These are phyloP conservation scores for Xanthoparmelia taractica DNA, from an alignment of 495 filamentous ascomycete genomes.

Conservation along the genomic window DNA sequence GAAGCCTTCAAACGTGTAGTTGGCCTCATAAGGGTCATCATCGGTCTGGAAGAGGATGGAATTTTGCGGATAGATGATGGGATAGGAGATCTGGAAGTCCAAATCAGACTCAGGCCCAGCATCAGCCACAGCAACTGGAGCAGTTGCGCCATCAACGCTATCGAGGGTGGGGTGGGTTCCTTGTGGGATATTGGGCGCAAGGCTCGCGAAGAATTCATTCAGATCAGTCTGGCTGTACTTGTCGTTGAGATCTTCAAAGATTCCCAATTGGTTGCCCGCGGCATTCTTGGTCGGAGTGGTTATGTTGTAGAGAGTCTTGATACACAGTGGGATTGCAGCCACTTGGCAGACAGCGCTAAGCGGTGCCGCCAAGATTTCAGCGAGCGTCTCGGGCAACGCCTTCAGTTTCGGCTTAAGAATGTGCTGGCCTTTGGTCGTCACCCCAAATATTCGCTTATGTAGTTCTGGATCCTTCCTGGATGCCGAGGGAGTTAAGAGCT, in stretches of 20 bases:
- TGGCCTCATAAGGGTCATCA: constrained; percentile 42
- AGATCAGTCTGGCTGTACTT: constrained; percentile 48
- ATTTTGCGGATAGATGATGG: constrained; percentile 52
- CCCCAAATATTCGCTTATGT: constrained; percentile 21
- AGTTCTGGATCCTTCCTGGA: constrained; percentile 20
- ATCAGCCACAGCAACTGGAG: constrained; percentile 24
- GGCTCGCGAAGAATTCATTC: constrained; percentile 50
- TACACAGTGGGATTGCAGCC: constrained; percentile 18
- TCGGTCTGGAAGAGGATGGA: constrained; percentile 54
- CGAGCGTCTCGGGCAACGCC: constrained; percentile 13
- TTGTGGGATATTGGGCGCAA: constrained; percentile 37
- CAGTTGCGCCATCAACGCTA: constrained; percentile 38
- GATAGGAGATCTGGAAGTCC: constrained; percentile 46
- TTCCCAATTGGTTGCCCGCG: constrained; percentile 22
- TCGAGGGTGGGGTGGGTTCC: constrained; percentile 37
- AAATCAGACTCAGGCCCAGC: constrained; percentile 40
- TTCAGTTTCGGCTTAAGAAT: constrained; percentile 12
- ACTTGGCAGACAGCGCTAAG: constrained; percentile 10
- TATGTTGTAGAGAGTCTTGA: constrained; percentile 23
- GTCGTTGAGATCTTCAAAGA: constrained; percentile 40
- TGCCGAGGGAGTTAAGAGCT: constrained; percentile 22
- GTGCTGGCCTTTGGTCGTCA: constrained; percentile 13
- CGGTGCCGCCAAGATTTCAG: not conserved
- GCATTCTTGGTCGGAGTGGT: constrained; percentile 17
- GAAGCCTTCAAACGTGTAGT: constrained; percentile 25